A percentile compares a stretch with the other conserved stretches of the same genome.
phyloP scores from a whole-genome alignment of 352 stramenopile species.

The Pythium myriotylum region DNA sequence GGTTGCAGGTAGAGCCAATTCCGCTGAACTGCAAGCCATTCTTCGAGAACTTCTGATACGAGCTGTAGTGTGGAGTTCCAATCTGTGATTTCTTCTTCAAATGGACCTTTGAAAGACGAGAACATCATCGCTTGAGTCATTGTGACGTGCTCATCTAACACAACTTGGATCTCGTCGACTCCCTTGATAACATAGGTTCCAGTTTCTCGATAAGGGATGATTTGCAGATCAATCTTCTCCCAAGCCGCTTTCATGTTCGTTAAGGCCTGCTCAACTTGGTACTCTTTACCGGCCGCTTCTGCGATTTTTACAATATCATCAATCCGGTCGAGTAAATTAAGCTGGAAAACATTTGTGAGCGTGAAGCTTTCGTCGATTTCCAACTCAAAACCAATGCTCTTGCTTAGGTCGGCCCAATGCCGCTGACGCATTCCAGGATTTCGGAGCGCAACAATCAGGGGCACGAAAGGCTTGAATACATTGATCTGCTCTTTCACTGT shows the following conservation, averaged over 20 bases:
- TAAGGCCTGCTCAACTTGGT: conserved; percentile 92
- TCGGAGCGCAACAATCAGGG: conserved; percentile 89
- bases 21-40: conserved; percentile 94
- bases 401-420: conserved; percentile 93
- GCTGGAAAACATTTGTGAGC: conserved; percentile 82
- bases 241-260: conserved; percentile 93
- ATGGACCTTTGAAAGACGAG: conserved; percentile 94
- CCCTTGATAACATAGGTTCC: conserved; percentile 95
- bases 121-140: conserved; percentile 97
- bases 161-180: conserved; percentile 93
- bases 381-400: conserved; percentile 81
- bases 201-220: conserved; percentile 91
- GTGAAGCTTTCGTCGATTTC: conserved; percentile 91
- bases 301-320: conserved; percentile 92
- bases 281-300: conserved; percentile 94
- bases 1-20: conserved; percentile 96
- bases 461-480: conserved; percentile 93
- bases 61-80: conserved; percentile 92
- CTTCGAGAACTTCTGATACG: conserved; percentile 93
- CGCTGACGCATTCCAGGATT: conserved; percentile 93
- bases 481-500: conserved; percentile 93
- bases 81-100: conserved; percentile 93
- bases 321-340: conserved; percentile 85
- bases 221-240: conserved; percentile 90
- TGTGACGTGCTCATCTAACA: conserved; percentile 96